Conservation (phyloP, 2,329 filamentous ascomycete genomes). For the Sclerotinia minor region DNA sequence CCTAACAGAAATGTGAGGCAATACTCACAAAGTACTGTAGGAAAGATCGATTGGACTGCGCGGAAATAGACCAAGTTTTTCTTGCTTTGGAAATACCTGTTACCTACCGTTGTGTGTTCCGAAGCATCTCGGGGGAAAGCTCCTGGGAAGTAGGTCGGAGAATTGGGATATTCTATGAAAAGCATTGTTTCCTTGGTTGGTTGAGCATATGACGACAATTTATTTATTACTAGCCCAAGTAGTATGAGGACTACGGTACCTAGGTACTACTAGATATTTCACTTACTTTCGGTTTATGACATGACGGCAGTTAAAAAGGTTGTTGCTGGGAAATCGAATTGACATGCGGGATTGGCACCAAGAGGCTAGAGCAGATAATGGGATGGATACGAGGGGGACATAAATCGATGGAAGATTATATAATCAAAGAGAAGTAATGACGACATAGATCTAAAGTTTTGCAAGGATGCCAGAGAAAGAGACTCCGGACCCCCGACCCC, state of each 20-base stretch:
- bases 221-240: too few relatives aligned
- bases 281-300: background rate
- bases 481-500: background rate
- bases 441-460: background rate
- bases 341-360: background rate
- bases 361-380: too few relatives aligned
- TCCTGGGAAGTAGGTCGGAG: background rate
- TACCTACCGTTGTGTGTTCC: background rate
- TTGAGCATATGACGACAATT: too few relatives aligned
- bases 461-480: background rate
- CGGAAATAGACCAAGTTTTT: background rate
- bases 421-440: background rate
- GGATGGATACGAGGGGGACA: background rate
- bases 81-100: background rate
- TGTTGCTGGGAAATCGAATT: background rate
- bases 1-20: background rate
- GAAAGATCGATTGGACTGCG: background rate
- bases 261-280: too few relatives aligned
- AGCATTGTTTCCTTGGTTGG: background rate
- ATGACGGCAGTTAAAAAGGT: background rate
- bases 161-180: background rate
- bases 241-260: too few relatives aligned
- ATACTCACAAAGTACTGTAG: background rate
- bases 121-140: background rate
- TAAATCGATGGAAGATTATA: slow-evolving; percentile 2